Percentiles rank a stretch among this genome's conserved stretches.
Conservation (phyloP, 2,329 filamentous ascomycete genomes). For the Ceratocystis eucalypticola region DNA sequence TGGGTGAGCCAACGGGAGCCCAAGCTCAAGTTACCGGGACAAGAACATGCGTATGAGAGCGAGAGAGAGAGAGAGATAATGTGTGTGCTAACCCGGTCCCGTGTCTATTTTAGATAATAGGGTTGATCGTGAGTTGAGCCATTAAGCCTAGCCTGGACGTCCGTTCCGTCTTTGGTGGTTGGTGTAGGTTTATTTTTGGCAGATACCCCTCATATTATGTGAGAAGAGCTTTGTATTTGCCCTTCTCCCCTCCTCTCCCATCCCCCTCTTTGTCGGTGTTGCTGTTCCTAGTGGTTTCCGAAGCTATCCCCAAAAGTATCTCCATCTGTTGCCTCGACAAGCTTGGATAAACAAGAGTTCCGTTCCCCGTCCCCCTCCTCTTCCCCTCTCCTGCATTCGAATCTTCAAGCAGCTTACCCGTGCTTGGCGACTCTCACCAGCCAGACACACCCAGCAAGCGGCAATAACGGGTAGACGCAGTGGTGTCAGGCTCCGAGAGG, state of each 20-base stretch:
- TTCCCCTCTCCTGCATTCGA: neutral
- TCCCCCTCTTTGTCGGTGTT: neutral
- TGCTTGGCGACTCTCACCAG: neutral
- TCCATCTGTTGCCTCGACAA: neutral
- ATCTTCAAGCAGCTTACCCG: constrained; percentile 1
- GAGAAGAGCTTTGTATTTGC: neutral
- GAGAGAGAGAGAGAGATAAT: neutral
- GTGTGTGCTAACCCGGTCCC: no score
- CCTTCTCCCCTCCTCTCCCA: neutral
- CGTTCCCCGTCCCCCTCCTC: neutral
- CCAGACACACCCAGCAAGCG: neutral
- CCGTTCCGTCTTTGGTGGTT: no score
- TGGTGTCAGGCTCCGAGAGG: neutral
- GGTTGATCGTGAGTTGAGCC: no score
- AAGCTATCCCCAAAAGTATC: neutral
- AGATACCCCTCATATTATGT: neutral
- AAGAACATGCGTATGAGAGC: neutral
- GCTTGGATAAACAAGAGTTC: neutral
- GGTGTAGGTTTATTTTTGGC: neutral
- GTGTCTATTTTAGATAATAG: no score
- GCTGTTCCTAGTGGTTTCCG: neutral
- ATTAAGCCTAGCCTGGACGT: no score
- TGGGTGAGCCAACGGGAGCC: neutral
- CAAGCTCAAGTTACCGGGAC: neutral
- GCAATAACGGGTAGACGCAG: neutral